A percentile compares a stretch with the other conserved stretches of the same genome.
These are phyloP conservation scores for Phytophthora palmivora DNA, from an alignment of 352 stramenopile species.

Conservation along the genomic window DNA sequence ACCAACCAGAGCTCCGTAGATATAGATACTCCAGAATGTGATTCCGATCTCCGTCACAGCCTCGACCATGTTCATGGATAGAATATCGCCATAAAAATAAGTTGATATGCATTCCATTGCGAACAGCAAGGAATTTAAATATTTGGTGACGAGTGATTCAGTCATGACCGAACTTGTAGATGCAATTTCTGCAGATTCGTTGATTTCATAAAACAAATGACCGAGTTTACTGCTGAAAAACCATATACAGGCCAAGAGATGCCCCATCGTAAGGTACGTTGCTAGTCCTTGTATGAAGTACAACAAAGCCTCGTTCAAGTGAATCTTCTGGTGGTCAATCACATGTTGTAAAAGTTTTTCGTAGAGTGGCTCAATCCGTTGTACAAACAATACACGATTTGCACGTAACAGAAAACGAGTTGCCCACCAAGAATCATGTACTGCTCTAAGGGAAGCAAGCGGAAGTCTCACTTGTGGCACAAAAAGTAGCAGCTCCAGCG, in stretches of 20 bases:
- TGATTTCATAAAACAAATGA: constrained; percentile 10
- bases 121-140: constrained; percentile 69
- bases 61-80: constrained; percentile 72
- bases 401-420: constrained; percentile 43
- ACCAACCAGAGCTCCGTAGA: constrained; percentile 70
- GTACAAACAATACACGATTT: constrained; percentile 54
- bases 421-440: background rate
- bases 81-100: constrained; percentile 73
- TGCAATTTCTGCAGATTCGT: constrained; percentile 11
- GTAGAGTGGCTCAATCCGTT: constrained; percentile 43
- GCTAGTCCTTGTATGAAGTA: constrained; percentile 53
- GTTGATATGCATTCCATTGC: constrained; percentile 71
- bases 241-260: constrained; percentile 72
- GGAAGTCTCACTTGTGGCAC: constrained; percentile 21
- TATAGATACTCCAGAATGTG: constrained; percentile 74
- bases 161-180: constrained; percentile 4
- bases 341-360: constrained; percentile 67
- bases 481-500: constrained; percentile 52
- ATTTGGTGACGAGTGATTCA: constrained; percentile 60
- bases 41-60: constrained; percentile 61
- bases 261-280: constrained; percentile 65
- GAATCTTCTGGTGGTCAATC: constrained; percentile 63
- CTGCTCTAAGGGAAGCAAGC: background rate
- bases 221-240: constrained; percentile 52
- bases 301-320: constrained; percentile 45